Percentiles rank a stretch among this genome's conserved stretches.
phyloP scores from a whole-genome alignment of 1,284 basidiomycete genomes.

The Paramarasmius palmivorus region DNA sequence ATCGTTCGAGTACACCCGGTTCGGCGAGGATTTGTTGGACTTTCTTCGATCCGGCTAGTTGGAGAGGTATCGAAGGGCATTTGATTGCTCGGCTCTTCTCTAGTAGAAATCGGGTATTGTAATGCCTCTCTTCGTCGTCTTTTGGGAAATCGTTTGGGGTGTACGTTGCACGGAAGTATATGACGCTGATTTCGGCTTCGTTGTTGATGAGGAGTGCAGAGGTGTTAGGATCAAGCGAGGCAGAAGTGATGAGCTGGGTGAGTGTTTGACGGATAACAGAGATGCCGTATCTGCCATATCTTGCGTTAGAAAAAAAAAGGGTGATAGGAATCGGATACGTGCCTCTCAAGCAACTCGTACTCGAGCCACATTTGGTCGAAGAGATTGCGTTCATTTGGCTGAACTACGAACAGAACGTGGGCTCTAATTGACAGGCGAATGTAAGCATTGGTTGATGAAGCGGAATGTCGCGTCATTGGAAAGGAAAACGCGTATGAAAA shows the following conservation, averaged over 20 bases:
- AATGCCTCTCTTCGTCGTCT: conserved; percentile 69
- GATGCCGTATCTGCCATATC: background rate
- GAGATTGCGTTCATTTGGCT: conserved; percentile 89
- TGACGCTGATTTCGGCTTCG: conserved; percentile 70
- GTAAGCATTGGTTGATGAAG: background rate
- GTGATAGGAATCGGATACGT: conserved; percentile 22
- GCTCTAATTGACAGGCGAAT: conserved; percentile 42
- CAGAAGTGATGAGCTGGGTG: conserved; percentile 55
- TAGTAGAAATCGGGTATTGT: conserved; percentile 72
- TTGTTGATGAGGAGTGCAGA: conserved; percentile 45
- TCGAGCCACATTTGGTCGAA: conserved; percentile 94
- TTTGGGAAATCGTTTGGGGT: conserved; percentile 85
- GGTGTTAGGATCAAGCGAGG: conserved; percentile 51
- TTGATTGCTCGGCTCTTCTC: conserved; percentile 88
- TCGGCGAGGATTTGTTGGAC: conserved; percentile 89
- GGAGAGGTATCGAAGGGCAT: conserved; percentile 88
- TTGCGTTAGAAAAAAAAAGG: conserved; percentile 1
- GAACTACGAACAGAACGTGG: conserved; percentile 85
- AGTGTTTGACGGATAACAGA: conserved; percentile 49
- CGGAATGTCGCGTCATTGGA: conserved; percentile 15
- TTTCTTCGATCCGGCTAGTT: conserved; percentile 95
- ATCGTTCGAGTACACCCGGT: conserved; percentile 73
- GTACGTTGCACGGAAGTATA: conserved; percentile 92
- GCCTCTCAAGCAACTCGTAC: conserved; percentile 81
- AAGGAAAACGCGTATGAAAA: background rate